Evolutionary conservation across 345 rosid species (phyloP), one percentile per base, ranked within the genome.

Genomic region (Eucalyptus guilfoylei): DNA sequence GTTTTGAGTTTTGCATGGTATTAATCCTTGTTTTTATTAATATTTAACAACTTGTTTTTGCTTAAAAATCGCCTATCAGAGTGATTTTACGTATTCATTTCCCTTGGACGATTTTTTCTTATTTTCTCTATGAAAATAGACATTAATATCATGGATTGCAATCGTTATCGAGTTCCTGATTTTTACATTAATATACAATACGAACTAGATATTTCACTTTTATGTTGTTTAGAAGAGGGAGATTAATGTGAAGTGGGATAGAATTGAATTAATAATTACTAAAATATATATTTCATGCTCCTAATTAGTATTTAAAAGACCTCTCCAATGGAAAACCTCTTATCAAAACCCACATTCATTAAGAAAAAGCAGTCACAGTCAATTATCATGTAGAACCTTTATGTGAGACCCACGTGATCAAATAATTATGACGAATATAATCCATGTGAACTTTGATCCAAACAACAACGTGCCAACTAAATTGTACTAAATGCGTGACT

Each of bases 1-100:
- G 2, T 28, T 28, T 62, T 11, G 16, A 62, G 34, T 12, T 62
- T 62, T 60, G 1, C 14, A 6, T 12, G 2, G 0, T 28, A 60
- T 60, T 12, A 28, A 0, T 0, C 0, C 0, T 0, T 55, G 0
- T 55, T 1, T 67, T 15, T 15, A 67, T 1, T 67, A 67, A 67
- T 15, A 14, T 8, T 14, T 67, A 67, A n/a, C 19, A 14, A n/a
- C 6, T n/a, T 67, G 6, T 0, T 8, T 67, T 67, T n/a, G 9
- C 76, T 64, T 14, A 14, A n/a, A 67, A 7, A 0, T 67, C 11
- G 0, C 80, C 23, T 67, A 7, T 62, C 1, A 0, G 14, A 62
- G 10, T 62, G 19, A 62, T 30, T 62, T 62, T 28, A 30, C 2
- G 3, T 62, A 28, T 6, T 64, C 19, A 64, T n/a, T n/a, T 15